Evolutionary conservation across 306 rosid species (phyloP).

Genomic region (Argentina anserina): DNA sequence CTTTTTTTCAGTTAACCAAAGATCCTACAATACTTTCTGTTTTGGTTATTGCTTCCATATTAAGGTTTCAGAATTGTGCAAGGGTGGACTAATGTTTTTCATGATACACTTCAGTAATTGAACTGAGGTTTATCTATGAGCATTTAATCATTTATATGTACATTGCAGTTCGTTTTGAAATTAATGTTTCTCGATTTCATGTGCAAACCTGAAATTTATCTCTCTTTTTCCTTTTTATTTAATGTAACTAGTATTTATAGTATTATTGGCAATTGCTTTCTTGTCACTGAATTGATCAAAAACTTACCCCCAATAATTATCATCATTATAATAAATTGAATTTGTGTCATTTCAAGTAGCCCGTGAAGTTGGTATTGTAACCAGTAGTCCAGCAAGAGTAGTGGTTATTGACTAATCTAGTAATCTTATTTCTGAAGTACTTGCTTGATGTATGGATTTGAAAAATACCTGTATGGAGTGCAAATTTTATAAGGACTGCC

Average conservation of each 20-base stretch:
- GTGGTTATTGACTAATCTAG: not conserved
- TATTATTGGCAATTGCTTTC: not conserved
- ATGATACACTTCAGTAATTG: not conserved
- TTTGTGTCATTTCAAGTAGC: not conserved
- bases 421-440: not conserved
- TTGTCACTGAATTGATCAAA: not conserved
- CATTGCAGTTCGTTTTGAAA: not conserved
- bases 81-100: not conserved
- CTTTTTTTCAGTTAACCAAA: not conserved
- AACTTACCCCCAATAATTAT: not conserved
- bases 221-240: not conserved
- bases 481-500: not conserved
- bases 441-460: not conserved
- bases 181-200: not conserved
- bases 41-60: not conserved
- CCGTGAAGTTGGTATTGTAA: not conserved
- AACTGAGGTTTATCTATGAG: not conserved
- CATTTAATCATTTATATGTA: not conserved
- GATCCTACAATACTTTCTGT: not conserved
- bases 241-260: not conserved
- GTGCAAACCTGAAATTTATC: not conserved
- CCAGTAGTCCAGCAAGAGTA: not conserved
- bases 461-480: not conserved
- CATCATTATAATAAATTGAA: too few relatives aligned
- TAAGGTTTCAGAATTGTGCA: not conserved